Evolutionary conservation across 2,329 filamentous ascomycete genomes (phyloP), one percentile per base, ranked within the genome.

Genomic region (Cladorrhinum sp.): DNA sequence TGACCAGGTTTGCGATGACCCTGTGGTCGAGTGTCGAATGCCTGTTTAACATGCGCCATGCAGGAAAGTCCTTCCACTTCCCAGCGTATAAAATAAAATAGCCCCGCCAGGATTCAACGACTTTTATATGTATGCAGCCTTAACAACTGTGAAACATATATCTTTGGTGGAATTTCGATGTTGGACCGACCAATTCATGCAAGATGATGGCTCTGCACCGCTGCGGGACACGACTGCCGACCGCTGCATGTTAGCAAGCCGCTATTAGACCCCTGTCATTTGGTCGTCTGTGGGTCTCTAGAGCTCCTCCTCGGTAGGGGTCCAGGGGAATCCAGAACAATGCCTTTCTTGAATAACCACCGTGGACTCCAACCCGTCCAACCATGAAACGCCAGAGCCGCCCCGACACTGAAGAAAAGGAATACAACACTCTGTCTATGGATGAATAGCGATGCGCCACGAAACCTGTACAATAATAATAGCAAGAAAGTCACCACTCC

Each of bases 381-480:
- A 60, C 51, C 45, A 66, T 68, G 66, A 68, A 67, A 68, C 66
- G 29, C 58, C 55, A 55, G 55, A 60, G 50, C 12, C 32, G 32
- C 16, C 62, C 60, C 48, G 59, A 58, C 54, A 60, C 62, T 63
- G 23, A 57, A 55, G 32, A 54, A 60, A 32, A 59, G 53, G 23
- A 51, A 48, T 27, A 20, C 16, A 53, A 38, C 36, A n/a, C 41
- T 23, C 7, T 6, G 24, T 20, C 18, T 29, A 57, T 20, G 12
- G 50, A 49, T 49, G 18, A 29, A 32, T 22, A 62, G 41, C 51
- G 38, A 62, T 63, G 64, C 36, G 23, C 48, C 49, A 22, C 50
- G 45, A 29, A 45, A 22, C 20, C 32, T 49, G 25, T 23, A 32
- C 8, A 16, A 50, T 51, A 63, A 41, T 22, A 45, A 13, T 12